These are phyloP conservation scores for Mrakiaceae sp. DNA, from an alignment of 1,284 basidiomycete genomes.

Conservation along the genomic window DNA sequence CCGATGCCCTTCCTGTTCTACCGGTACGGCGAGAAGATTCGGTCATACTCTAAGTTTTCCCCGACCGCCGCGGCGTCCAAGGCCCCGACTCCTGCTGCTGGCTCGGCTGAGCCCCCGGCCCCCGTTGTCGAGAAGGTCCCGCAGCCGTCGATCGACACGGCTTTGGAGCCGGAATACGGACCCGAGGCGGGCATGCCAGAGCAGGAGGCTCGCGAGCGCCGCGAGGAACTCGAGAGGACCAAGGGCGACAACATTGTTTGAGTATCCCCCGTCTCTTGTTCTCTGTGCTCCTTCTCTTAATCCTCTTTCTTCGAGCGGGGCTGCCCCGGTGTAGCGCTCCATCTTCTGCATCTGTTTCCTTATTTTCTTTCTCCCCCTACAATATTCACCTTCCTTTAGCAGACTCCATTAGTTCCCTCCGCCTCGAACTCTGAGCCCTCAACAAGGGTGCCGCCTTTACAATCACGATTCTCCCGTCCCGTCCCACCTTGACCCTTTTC, in stretches of 20 bases:
- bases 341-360: too few relatives aligned
- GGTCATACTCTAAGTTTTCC: constrained; percentile 37
- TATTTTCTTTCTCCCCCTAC: too few relatives aligned
- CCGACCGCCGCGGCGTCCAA: background rate
- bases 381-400: too few relatives aligned
- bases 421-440: too few relatives aligned
- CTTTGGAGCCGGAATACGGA: constrained; percentile 27
- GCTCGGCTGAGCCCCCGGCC: constrained; percentile 3
- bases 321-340: too few relatives aligned
- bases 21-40: constrained; percentile 40
- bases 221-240: constrained; percentile 2
- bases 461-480: background rate
- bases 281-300: background rate
- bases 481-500: background rate
- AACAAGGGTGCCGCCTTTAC: too few relatives aligned
- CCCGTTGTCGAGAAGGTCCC: constrained; percentile 15
- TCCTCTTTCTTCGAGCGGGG: background rate
- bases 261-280: background rate
- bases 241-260: constrained; percentile 10
- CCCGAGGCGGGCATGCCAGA: constrained; percentile 25
- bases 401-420: too few relatives aligned
- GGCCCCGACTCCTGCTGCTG: background rate
- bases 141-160: constrained; percentile 19
- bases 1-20: constrained; percentile 45
- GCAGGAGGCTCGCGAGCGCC: constrained; percentile 9